These are phyloP conservation scores for Borealophlyctis nickersoniae DNA, from an alignment of 192 early-diverging fungal species.

Conservation along the genomic window DNA sequence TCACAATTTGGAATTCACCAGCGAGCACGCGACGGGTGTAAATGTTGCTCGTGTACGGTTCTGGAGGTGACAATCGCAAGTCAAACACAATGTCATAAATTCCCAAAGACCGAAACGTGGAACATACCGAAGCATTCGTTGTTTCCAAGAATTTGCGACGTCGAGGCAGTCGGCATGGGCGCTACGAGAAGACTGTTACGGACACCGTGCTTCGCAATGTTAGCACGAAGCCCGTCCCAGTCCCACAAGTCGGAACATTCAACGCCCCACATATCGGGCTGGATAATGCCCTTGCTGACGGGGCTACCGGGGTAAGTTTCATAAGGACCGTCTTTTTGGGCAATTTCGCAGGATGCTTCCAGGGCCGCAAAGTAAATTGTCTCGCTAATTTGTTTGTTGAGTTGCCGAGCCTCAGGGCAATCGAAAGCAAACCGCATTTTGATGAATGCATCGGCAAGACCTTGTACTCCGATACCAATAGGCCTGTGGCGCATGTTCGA, in stretches of 20 bases:
- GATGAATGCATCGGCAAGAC: constrained; percentile 95
- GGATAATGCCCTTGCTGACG: constrained; percentile 84
- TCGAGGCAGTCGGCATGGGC: constrained; percentile 97
- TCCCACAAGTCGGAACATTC: constrained; percentile 79
- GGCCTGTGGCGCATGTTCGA: constrained; percentile 96
- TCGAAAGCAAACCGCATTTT: constrained; percentile 94
- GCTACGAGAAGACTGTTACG: constrained; percentile 93
- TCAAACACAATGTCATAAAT: too few relatives aligned
- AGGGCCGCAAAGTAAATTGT: constrained; percentile 94
- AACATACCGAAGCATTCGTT: constrained; percentile 98
- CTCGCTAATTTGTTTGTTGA: constrained; percentile 92
- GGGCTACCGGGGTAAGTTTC: constrained; percentile 86
- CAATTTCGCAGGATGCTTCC: constrained; percentile 88
- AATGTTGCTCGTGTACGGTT: constrained; percentile 77
- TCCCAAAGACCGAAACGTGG: too few relatives aligned
- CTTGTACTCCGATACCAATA: constrained; percentile 98
- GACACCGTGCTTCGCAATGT: constrained; percentile 78
- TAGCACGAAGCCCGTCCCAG: constrained; percentile 78
- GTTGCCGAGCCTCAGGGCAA: constrained; percentile 70
- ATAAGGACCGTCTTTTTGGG: constrained; percentile 74
- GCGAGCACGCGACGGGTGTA: constrained; percentile 94
- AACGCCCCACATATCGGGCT: constrained; percentile 93
- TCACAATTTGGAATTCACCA: constrained; percentile 98
- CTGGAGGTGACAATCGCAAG: too few relatives aligned
- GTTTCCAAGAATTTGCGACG: constrained; percentile 94